A percentile compares a stretch with the other conserved stretches of the same genome.
Evolutionary conservation across 306 rosid species (phyloP).

Genomic region (Quercus bicolor): DNA sequence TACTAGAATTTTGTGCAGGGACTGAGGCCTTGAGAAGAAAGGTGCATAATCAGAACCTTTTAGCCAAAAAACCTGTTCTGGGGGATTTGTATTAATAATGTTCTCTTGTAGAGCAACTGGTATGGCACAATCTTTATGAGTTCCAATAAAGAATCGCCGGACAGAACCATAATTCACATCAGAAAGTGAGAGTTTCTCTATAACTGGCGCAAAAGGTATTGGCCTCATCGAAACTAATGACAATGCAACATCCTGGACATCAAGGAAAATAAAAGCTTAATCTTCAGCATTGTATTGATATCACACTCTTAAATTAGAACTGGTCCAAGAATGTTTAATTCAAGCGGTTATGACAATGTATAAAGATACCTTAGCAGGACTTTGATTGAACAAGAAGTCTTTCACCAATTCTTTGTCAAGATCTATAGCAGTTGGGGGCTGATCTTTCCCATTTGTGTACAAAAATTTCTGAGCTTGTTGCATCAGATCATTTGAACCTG

Average conservation of each 20-base stretch:
- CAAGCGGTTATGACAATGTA: neutral
- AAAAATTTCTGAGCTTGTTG: slow-evolving; percentile 75
- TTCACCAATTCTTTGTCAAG: slow-evolving; percentile 69
- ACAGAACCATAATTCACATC: slow-evolving; percentile 66
- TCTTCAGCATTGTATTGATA: neutral
- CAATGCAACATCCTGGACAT: slow-evolving; percentile 11
- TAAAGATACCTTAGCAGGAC: slow-evolving; percentile 77
- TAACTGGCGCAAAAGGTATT: slow-evolving; percentile 74
- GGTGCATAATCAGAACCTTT: slow-evolving; percentile 96
- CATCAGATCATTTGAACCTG: slow-evolving; percentile 70
- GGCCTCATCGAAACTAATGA: slow-evolving; percentile 95
- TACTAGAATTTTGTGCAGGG: slow-evolving; percentile 75
- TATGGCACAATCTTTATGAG: slow-evolving; percentile 83
- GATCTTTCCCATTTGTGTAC: slow-evolving; percentile 75
- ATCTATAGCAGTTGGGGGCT: slow-evolving; percentile 83
- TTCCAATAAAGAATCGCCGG: slow-evolving; percentile 66
- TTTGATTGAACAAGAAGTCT: slow-evolving; percentile 79
- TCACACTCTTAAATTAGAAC: neutral
- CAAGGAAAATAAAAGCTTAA: neutral
- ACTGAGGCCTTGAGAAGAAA: slow-evolving; percentile 96
- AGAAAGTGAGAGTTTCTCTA: slow-evolving; percentile 77
- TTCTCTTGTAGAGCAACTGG: slow-evolving; percentile 61
- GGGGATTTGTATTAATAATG: slow-evolving; percentile 69
- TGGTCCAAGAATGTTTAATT: neutral
- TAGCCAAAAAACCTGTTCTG: slow-evolving; percentile 64